Percentiles rank a stretch among this genome's conserved stretches.
These are phyloP conservation scores for Phytophthora hybrid DNA, from an alignment of 352 stramenopile species.

Conservation along the genomic window DNA sequence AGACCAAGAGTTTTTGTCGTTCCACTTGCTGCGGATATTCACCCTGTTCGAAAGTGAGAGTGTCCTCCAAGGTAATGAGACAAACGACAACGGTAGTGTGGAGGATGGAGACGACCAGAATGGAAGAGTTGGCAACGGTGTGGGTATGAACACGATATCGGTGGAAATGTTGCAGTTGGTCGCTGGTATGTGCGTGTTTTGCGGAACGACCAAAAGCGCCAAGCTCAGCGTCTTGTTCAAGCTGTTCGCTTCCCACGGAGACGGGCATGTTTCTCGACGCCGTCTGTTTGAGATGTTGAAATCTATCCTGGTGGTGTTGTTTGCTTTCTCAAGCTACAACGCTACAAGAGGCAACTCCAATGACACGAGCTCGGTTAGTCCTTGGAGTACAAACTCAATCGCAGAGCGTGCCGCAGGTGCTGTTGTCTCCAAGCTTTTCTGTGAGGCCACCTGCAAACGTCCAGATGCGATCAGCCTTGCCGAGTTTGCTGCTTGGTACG, in stretches of 20 bases:
- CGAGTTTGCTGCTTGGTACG: slow-evolving; percentile 98
- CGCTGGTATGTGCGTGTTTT: slow-evolving; percentile 94
- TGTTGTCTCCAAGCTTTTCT: slow-evolving; percentile 92
- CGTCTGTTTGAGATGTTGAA: slow-evolving; percentile 88
- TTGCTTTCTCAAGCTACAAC: slow-evolving; percentile 87
- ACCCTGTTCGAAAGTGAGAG: slow-evolving; percentile 86
- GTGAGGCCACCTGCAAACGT: slow-evolving; percentile 68
- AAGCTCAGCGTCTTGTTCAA: slow-evolving; percentile 93
- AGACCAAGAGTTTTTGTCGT: slow-evolving; percentile 90
- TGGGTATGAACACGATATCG: slow-evolving; percentile 55
- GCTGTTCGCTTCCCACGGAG: slow-evolving; percentile 71
- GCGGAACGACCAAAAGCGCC: slow-evolving; percentile 94
- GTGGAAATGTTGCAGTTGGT: slow-evolving; percentile 79
- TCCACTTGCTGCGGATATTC: slow-evolving; percentile 86
- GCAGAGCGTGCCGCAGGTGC: slow-evolving; percentile 89
- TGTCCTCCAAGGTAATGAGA: slow-evolving; percentile 49
- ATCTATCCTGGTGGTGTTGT: slow-evolving; percentile 81
- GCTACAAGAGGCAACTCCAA: slow-evolving; percentile 67
- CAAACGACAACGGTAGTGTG: slow-evolving; percentile 32
- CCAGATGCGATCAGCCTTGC: slow-evolving; percentile 90
- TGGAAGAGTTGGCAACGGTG: slow-evolving; percentile 24
- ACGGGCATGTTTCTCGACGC: slow-evolving; percentile 72
- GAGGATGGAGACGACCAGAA: slow-evolving; percentile 36
- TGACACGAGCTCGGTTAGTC: slow-evolving; percentile 62
- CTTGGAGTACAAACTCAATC: slow-evolving; percentile 81